A percentile compares a stretch with the other conserved stretches of the same genome.
These are phyloP conservation scores for Aspergillus transmontanensis DNA, from an alignment of 2,329 filamentous ascomycete genomes.

Conservation along the genomic window DNA sequence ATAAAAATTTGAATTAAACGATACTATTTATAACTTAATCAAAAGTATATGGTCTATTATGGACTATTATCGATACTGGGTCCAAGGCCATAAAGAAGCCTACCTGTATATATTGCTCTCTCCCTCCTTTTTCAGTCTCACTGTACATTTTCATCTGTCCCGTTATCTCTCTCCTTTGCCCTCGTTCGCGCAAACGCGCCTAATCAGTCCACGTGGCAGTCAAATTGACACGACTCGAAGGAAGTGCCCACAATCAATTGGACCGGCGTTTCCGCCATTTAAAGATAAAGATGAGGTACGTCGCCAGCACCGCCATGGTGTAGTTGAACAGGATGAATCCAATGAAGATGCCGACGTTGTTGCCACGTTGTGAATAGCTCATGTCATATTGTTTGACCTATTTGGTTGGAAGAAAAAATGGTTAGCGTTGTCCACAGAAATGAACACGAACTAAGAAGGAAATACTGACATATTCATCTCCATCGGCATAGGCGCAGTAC, in stretches of 20 bases:
- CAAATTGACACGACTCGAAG: background rate
- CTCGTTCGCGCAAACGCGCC: too few relatives aligned
- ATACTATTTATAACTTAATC: too few relatives aligned
- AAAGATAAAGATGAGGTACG: constrained; percentile 11
- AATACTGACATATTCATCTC: constrained; percentile 35
- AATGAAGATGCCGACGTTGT: constrained; percentile 71
- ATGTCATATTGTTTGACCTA: constrained; percentile 55
- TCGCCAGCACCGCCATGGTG: constrained; percentile 56
- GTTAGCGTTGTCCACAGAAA: background rate
- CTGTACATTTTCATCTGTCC: too few relatives aligned
- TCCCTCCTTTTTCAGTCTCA: too few relatives aligned
- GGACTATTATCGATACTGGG: too few relatives aligned
- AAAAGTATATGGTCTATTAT: too few relatives aligned
- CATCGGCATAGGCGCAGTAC: constrained; percentile 8
- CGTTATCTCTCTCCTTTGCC: too few relatives aligned
- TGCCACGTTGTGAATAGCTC: constrained; percentile 64
- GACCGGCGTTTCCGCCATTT: background rate
- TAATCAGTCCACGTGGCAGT: background rate
- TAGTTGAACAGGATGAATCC: constrained; percentile 77
- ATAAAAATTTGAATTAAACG: too few relatives aligned
- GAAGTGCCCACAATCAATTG: background rate
- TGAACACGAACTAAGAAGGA: constrained; percentile 31
- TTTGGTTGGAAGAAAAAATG: background rate
- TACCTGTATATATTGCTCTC: too few relatives aligned
- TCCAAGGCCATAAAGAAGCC: too few relatives aligned